Percentiles rank a stretch among this genome's conserved stretches.
These are phyloP conservation scores for Pseudogymnoascus sp. DNA, from an alignment of 2,329 filamentous ascomycete species.

Conservation along the genomic window DNA sequence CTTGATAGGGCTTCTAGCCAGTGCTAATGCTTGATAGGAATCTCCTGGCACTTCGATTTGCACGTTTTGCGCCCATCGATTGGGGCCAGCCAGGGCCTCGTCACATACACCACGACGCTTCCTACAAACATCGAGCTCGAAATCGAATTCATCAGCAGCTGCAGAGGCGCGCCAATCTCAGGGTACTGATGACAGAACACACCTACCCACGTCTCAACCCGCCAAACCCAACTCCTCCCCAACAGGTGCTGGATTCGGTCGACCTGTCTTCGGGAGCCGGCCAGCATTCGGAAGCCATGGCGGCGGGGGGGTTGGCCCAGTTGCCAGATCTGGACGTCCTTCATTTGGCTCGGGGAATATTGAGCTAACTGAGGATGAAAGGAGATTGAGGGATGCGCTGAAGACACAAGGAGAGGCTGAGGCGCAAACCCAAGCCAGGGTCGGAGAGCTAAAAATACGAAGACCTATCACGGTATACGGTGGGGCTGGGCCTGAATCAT, in stretches of 20 bases:
- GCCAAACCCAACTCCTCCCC: neutral
- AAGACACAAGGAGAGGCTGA: conserved; percentile 14
- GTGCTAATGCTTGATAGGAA: conserved; percentile 18
- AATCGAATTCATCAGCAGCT: neutral
- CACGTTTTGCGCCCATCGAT: conserved; percentile 27
- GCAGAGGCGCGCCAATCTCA: neutral
- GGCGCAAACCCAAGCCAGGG: conserved; percentile 7
- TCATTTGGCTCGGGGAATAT: conserved; percentile 2
- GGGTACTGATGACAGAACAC: neutral
- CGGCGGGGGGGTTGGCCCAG: neutral
- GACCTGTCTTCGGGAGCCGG: conserved; percentile 10
- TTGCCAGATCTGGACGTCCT: neutral
- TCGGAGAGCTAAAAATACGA: conserved; percentile 10
- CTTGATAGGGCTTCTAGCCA: no score
- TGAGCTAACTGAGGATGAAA: conserved; percentile 3
- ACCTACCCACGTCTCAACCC: neutral
- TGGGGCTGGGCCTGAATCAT: conserved; percentile 21
- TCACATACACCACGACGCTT: conserved; percentile 26
- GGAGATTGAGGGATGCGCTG: conserved; percentile 13
- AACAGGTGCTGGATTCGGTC: conserved; percentile 14
- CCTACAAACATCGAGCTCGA: conserved; percentile 22
- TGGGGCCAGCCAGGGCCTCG: conserved; percentile 22
- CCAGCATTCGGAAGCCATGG: conserved; percentile 9
- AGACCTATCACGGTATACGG: conserved; percentile 14
- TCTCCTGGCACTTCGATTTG: conserved; percentile 22